phyloP scores from a whole-genome alignment of 768 basidiomycete species.

The Panellus pusillus region DNA sequence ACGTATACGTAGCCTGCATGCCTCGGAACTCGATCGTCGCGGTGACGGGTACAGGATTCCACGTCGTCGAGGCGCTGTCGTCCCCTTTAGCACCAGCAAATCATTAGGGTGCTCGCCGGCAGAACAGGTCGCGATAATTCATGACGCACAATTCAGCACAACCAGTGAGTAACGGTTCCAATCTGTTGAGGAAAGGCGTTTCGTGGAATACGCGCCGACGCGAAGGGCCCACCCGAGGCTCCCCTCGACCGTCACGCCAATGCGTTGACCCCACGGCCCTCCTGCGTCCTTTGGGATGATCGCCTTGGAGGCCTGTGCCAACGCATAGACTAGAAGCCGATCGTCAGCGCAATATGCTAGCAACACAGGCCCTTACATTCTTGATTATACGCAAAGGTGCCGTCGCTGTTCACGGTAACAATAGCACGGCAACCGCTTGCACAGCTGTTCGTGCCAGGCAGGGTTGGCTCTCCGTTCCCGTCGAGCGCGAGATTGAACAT shows the following conservation, averaged over 20 bases:
- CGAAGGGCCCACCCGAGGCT: constrained; percentile 53
- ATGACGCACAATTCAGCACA: constrained; percentile 62
- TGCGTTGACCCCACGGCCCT: constrained; percentile 70
- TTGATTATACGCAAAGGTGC: constrained; percentile 66
- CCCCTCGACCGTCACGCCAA: constrained; percentile 63
- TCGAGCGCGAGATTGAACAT: constrained; percentile 81
- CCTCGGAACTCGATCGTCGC: constrained; percentile 68
- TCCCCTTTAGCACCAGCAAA: constrained; percentile 35
- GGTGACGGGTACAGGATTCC: constrained; percentile 53
- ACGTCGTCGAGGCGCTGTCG: constrained; percentile 45
- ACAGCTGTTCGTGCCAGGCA: constrained; percentile 67
- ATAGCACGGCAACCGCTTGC: constrained; percentile 65
- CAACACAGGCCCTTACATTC: constrained; percentile 41
- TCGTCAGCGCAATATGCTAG: too few relatives aligned
- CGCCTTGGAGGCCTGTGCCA: constrained; percentile 76
- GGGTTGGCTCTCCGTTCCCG: constrained; percentile 59
- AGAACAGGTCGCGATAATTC: background rate
- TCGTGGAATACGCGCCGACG: constrained; percentile 66
- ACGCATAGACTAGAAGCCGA: constrained; percentile 45
- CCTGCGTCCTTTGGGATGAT: constrained; percentile 65
- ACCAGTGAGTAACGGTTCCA: constrained; percentile 70
- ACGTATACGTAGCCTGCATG: constrained; percentile 70
- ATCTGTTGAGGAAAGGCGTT: constrained; percentile 51
- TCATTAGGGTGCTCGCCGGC: too few relatives aligned
- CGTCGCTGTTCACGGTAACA: constrained; percentile 64